Evolutionary conservation across 768 basidiomycete genomes (phyloP).

Genomic region (Auriscalpium vulgare): DNA sequence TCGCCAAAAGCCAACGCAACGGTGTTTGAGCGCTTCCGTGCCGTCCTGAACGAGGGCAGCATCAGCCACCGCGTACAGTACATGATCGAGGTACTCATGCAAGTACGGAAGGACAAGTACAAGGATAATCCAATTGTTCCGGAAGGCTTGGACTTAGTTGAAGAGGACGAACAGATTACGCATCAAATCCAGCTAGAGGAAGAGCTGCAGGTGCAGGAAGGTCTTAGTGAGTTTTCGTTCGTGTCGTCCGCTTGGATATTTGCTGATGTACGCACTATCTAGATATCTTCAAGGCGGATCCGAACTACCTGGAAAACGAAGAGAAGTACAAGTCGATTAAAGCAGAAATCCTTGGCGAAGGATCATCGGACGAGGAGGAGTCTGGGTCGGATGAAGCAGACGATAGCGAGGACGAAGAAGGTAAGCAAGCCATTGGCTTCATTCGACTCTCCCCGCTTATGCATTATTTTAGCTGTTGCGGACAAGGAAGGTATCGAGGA

Average conservation of each 20-base stretch:
- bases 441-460: conserved; percentile 6
- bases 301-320: conserved; percentile 84
- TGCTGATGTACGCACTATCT: conserved; percentile 8
- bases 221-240: conserved; percentile 63
- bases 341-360: conserved; percentile 88
- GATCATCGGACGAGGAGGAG: conserved; percentile 50
- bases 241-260: neutral
- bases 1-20: conserved; percentile 93
- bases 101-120: conserved; percentile 97
- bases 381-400: conserved; percentile 52
- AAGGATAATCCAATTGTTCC: conserved; percentile 96
- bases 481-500: conserved; percentile 90
- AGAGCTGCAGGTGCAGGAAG: conserved; percentile 89
- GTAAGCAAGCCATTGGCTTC: conserved; percentile 24
- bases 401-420: conserved; percentile 48
- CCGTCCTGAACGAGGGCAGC: conserved; percentile 88
- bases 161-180: conserved; percentile 97
- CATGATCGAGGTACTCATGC: conserved; percentile 99
- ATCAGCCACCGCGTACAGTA: conserved; percentile 98
- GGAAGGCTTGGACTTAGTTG: conserved; percentile 92
- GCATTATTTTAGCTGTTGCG: conserved; percentile 42
- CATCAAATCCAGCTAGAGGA: conserved; percentile 91
- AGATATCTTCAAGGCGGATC: conserved; percentile 96
- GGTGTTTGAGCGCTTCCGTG: conserved; percentile 94
- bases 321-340: conserved; percentile 91